phyloP scores from a whole-genome alignment of 805 yeast genomes.

The Saccharomycopsis olivae region DNA sequence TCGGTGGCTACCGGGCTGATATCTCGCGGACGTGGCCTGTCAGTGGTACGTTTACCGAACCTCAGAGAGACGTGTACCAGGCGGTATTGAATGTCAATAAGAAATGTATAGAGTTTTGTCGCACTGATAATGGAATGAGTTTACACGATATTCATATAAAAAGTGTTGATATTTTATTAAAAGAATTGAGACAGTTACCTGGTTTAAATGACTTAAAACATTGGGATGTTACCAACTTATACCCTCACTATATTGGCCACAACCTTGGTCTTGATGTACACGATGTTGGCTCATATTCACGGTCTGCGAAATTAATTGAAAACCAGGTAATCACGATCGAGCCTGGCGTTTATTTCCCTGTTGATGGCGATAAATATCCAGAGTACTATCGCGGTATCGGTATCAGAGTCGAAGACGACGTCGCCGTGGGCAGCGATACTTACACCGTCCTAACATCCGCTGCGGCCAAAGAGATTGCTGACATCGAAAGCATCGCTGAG shows the following conservation, averaged over 20 bases:
- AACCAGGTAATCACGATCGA: slow-evolving; percentile 91
- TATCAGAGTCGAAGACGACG: slow-evolving; percentile 88
- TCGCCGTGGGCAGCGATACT: slow-evolving; percentile 59
- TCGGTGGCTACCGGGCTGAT: slow-evolving; percentile 93
- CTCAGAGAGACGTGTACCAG: slow-evolving; percentile 81
- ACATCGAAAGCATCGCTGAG: slow-evolving; percentile 60
- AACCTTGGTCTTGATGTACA: slow-evolving; percentile 89
- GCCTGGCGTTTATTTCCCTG: slow-evolving; percentile 89
- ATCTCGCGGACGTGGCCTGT: slow-evolving; percentile 97
- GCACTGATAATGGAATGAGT: slow-evolving; percentile 39
- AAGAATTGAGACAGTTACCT: slow-evolving; percentile 51
- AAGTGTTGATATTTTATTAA: slow-evolving; percentile 48
- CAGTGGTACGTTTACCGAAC: slow-evolving; percentile 55
- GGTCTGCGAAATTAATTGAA: slow-evolving; percentile 39
- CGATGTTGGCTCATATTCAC: slow-evolving; percentile 59
- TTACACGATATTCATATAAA: slow-evolving; percentile 66
- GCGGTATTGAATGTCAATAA: slow-evolving; percentile 81
- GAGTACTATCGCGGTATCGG: slow-evolving; percentile 78
- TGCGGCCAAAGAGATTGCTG: slow-evolving; percentile 78
- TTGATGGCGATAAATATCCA: slow-evolving; percentile 54
- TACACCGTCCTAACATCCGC: slow-evolving; percentile 62
- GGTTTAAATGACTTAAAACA: slow-evolving; percentile 51
- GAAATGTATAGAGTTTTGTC: slow-evolving; percentile 63
- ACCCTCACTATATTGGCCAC: slow-evolving; percentile 95
- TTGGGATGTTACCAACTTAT: slow-evolving; percentile 45